Evolutionary conservation across 331 rosid genomes (phyloP).

Genomic region (Phaseolus coccineus): DNA sequence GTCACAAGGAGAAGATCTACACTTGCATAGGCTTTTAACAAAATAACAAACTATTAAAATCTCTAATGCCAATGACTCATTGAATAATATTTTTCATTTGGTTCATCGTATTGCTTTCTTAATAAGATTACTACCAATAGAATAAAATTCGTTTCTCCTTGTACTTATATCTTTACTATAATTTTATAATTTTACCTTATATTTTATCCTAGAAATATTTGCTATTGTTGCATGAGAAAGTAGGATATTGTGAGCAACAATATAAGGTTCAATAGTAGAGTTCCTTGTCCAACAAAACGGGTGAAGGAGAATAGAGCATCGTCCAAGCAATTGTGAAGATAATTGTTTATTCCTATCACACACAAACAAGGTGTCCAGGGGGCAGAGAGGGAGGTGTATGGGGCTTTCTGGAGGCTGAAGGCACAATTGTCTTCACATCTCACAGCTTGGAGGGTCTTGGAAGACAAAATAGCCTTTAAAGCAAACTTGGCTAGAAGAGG

Average conservation of each 20-base stretch:
- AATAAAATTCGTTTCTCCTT: background rate
- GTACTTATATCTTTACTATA: background rate
- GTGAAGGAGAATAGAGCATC: constrained; percentile 79
- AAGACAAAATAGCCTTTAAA: no score
- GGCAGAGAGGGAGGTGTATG: no score
- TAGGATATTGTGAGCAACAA: constrained; percentile 85
- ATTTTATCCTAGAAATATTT: constrained; percentile 70
- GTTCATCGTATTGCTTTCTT: background rate
- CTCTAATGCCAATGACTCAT: background rate
- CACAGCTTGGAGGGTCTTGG: no score
- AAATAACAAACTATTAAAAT: background rate
- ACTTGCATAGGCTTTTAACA: background rate
- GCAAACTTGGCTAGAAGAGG: no score
- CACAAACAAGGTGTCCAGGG: no score
- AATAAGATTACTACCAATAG: background rate
- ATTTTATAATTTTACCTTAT: constrained; percentile 59
- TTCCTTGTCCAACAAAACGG: constrained; percentile 72
- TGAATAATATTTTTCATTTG: background rate
- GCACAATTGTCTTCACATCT: no score
- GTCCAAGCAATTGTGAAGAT: constrained; percentile 45
- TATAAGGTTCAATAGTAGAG: constrained; percentile 90
- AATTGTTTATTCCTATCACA: no score
- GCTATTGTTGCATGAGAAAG: constrained; percentile 72
- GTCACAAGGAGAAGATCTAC: background rate
- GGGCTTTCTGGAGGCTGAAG: no score